Percentiles rank a stretch among this genome's conserved stretches.
phyloP scores from a whole-genome alignment of 1,139 yeast species.

The Meyerozyma guilliermondii region DNA sequence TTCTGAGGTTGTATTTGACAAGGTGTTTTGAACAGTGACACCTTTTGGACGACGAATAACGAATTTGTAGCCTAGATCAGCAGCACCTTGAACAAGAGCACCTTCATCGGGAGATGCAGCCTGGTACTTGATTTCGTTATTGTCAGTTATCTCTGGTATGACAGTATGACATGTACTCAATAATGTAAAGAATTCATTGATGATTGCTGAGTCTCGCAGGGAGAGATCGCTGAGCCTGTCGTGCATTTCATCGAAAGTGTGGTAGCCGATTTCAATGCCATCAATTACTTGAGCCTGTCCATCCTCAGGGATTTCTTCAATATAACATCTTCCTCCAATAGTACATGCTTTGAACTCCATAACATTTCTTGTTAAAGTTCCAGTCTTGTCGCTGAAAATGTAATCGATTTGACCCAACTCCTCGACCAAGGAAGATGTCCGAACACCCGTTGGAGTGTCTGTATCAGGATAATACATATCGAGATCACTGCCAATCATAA shows the following conservation, averaged over 20 bases:
- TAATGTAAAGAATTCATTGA: conserved; percentile 77
- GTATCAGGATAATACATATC: conserved; percentile 86
- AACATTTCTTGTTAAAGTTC: conserved; percentile 88
- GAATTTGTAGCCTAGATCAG: conserved; percentile 79
- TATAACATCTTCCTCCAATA: conserved; percentile 88
- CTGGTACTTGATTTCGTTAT: conserved; percentile 73
- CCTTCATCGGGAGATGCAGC: conserved; percentile 99
- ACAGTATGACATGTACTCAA: conserved; percentile 96
- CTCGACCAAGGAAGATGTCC: conserved; percentile 93
- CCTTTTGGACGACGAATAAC: conserved; percentile 81
- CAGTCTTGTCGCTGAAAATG: conserved; percentile 94
- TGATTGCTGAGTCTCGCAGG: conserved; percentile 53
- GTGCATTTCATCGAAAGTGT: conserved; percentile 63
- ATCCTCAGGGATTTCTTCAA: conserved; percentile 89
- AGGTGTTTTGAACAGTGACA: conserved; percentile 59
- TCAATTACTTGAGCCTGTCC: conserved; percentile 65
- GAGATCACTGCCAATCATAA: conserved; percentile 85
- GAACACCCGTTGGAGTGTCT: conserved; percentile 91
- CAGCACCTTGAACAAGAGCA: conserved; percentile 96
- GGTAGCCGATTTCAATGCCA: conserved; percentile 78
- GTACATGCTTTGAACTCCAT: conserved; percentile 97
- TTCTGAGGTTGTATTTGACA: conserved; percentile 25
- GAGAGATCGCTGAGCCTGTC: conserved; percentile 41
- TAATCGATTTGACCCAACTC: conserved; percentile 95
- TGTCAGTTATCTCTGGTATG: conserved; percentile 74